phyloP scores from a whole-genome alignment of 257 asterid species.

The Penstemon davidsonii region DNA sequence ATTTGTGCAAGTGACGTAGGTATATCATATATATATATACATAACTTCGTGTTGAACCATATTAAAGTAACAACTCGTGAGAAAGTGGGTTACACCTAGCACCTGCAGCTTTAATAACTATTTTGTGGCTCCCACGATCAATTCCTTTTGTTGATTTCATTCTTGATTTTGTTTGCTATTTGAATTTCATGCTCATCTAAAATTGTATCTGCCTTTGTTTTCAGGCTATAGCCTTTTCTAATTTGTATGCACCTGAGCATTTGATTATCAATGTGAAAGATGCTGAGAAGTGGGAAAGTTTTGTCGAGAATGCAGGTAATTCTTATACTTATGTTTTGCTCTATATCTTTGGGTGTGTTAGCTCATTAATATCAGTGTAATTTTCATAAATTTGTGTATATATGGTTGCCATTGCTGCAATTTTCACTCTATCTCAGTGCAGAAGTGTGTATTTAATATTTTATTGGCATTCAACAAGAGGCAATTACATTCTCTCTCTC shows the following conservation, averaged over 20 bases:
- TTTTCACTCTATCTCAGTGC: not conserved
- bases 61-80: not conserved
- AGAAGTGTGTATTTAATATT: not conserved
- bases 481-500: no score
- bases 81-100: not conserved
- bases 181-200: constrained; percentile 11
- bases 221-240: constrained; percentile 88
- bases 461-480: not conserved
- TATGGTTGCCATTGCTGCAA: constrained; percentile 17
- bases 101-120: constrained; percentile 9
- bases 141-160: not conserved
- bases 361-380: constrained; percentile 1
- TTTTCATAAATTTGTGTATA: not conserved
- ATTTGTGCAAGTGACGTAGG: no score
- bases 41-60: not conserved
- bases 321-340: not conserved
- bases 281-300: constrained; percentile 95
- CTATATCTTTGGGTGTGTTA: not conserved
- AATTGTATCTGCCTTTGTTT: constrained; percentile 21
- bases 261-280: constrained; percentile 83
- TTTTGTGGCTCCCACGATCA: not conserved
- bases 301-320: constrained; percentile 89
- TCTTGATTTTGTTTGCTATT: constrained; percentile 19
- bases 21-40: no score
- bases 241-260: constrained; percentile 95